Conservation (phyloP, 2,329 filamentous ascomycete species). For the Colletotrichum somersetense region DNA sequence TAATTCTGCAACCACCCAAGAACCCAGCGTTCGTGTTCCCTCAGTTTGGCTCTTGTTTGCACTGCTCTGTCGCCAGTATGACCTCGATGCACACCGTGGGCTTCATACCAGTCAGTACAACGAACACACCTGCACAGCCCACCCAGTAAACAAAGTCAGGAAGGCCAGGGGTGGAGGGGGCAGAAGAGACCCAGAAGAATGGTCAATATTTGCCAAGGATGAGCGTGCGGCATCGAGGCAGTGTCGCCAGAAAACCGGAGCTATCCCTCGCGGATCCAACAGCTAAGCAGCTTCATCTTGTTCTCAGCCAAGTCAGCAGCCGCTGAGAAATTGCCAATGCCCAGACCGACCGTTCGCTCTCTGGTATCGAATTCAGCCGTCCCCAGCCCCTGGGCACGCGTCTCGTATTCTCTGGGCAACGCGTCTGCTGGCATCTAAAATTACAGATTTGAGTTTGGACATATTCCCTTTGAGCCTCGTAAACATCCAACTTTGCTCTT, state of each 20-base stretch:
- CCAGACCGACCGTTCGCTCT: not conserved
- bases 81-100: not conserved
- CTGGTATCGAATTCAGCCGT: constrained; percentile 14
- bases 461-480: not conserved
- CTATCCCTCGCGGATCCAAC: constrained; percentile 6
- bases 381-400: constrained; percentile 6
- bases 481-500: not conserved
- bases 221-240: constrained; percentile 25
- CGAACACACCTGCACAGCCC: not conserved
- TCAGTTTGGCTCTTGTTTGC: no score
- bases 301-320: constrained; percentile 10
- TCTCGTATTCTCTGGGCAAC: constrained; percentile 35
- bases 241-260: constrained; percentile 21
- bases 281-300: constrained; percentile 2
- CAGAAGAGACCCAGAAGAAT: not conserved
- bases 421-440: not conserved
- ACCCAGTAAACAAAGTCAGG: not conserved
- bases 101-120: not conserved
- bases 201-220: constrained; percentile 12
- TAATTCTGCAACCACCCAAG: not conserved
- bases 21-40: not conserved
- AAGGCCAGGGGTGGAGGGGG: no score
- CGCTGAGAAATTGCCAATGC: constrained; percentile 19
- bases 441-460: constrained; percentile 2
- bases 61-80: constrained; percentile 17